phyloP scores from a whole-genome alignment of 2,329 filamentous ascomycete genomes.

The Aureobasidium musti region DNA sequence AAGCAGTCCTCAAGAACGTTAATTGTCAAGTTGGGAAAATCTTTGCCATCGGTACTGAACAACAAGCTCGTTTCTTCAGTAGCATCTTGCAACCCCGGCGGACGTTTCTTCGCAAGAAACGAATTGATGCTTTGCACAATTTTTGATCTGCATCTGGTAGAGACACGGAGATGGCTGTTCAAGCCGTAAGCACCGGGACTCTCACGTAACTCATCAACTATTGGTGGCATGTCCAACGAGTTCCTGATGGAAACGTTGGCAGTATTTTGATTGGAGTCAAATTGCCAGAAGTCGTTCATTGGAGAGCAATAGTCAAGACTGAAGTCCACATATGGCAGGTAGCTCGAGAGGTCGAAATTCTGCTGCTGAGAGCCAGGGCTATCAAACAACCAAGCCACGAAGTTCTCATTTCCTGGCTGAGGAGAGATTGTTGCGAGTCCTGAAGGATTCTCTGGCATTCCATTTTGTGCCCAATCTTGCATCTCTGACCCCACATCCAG shows the following conservation, averaged over 20 bases:
- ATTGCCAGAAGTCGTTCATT: conserved; percentile 4
- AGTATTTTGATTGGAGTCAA: neutral
- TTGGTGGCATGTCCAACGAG: no score
- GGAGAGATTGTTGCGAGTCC: neutral
- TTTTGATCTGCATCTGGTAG: neutral
- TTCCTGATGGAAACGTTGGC: neutral
- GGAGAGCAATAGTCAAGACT: conserved; percentile 32
- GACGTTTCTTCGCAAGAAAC: conserved; percentile 5
- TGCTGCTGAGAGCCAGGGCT: conserved; percentile 35
- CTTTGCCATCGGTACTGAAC: conserved; percentile 24
- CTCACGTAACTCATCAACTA: neutral
- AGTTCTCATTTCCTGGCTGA: conserved; percentile 33
- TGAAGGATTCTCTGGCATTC: neutral
- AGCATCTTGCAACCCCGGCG: neutral
- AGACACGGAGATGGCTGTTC: neutral
- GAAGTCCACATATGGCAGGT: conserved; percentile 36
- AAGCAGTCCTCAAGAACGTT: conserved; percentile 94
- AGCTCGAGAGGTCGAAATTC: conserved; percentile 35
- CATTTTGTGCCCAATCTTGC: neutral
- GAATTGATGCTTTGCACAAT: neutral
- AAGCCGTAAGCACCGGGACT: neutral
- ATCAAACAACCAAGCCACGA: conserved; percentile 38
- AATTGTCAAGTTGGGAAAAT: conserved; percentile 64
- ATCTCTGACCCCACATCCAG: neutral
- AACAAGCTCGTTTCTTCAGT: neutral